Base-by-base conservation (phyloP, 257 asterid species). In the Solanum infundibuliforme region DNA sequence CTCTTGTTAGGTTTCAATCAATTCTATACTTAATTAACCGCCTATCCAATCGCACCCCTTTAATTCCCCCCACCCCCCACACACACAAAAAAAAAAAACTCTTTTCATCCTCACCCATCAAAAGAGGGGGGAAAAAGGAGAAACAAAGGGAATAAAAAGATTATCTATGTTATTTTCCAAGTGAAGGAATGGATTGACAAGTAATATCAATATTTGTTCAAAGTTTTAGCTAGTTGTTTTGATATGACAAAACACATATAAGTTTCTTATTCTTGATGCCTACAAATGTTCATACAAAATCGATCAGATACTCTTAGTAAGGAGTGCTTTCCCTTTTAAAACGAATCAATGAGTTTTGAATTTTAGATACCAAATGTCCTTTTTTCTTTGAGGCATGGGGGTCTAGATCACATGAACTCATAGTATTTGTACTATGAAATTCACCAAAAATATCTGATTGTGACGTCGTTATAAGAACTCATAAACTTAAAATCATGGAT, bases 121-220 rank as follows among this genome's bases (percentile, higher is more conserved):
- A 43, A 86, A 72, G 43, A 46, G 77, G 14, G 36, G 65, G 43
- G 36, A 1, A 46, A 46, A 62, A 77, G 21, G 25, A 84, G 52
- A 85, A 88, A 88, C 89, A 89, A n/a, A 76, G 48, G 90, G 93
- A 90, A 90, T 90, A 92, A 90, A 87, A 88, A 76, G 83, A 88
- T 93, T 91, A 93, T 93, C 93, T 91, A 82, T 87, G 89, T 31
- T 23, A 90, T 87, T 72, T 83, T 65, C 38, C 87, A 91, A 91
- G 95, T 93, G 95, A 94, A 88, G 90, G 90, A 92, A 88, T 88
- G 91, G 91, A 91, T 88, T 90, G 95, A 93, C 92, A 91, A 83
- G 90, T 71, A 92, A 90, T 48, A 87, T 83, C 87, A 90, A 87
- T 87, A 88, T 25, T 41, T 41, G 46, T 46, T 39, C 81, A 65